phyloP scores from a whole-genome alignment of 306 rosid genomes.

The Pachyrhizus erosus region DNA sequence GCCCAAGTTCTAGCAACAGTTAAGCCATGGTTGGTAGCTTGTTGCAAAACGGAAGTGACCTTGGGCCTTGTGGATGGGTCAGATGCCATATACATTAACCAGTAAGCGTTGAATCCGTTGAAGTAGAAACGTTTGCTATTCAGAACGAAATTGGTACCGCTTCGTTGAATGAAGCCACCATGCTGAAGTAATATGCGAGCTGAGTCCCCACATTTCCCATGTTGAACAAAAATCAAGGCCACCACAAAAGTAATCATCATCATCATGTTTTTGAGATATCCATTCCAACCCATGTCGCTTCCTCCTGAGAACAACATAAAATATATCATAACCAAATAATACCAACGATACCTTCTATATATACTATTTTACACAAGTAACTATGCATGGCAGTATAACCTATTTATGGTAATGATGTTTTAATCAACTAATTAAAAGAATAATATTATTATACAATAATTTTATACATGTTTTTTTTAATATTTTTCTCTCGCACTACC shows the following conservation, averaged over 20 bases:
- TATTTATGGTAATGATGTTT: not conserved
- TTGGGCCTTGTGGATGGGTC: slow-evolving; percentile 54
- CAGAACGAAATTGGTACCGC: slow-evolving; percentile 50
- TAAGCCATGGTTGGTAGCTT: slow-evolving; percentile 44
- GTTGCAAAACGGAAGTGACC: slow-evolving; percentile 47
- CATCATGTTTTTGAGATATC: not conserved
- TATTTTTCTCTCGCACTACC: not conserved
- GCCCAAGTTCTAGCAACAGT: slow-evolving; percentile 56
- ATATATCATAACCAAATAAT: slow-evolving; percentile 19
- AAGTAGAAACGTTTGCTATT: slow-evolving; percentile 48
- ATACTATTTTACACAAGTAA: not conserved
- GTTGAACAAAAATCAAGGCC: slow-evolving; percentile 8
- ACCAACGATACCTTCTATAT: not conserved
- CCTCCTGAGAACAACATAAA: not conserved
- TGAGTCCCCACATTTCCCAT: slow-evolving; percentile 6
- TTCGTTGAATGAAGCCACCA: slow-evolving; percentile 41
- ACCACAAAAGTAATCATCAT: not conserved
- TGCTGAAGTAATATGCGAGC: not conserved
- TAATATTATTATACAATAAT: not conserved
- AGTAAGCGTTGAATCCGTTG: slow-evolving; percentile 66
- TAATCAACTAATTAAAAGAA: not conserved
- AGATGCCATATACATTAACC: slow-evolving; percentile 67
- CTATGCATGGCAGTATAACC: not conserved
- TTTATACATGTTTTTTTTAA: not conserved
- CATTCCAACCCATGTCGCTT: slow-evolving; percentile 35